A percentile compares a stretch with the other conserved stretches of the same genome.
phyloP scores from a whole-genome alignment of 768 basidiomycete genomes.

The Lactarius hengduanensis region DNA sequence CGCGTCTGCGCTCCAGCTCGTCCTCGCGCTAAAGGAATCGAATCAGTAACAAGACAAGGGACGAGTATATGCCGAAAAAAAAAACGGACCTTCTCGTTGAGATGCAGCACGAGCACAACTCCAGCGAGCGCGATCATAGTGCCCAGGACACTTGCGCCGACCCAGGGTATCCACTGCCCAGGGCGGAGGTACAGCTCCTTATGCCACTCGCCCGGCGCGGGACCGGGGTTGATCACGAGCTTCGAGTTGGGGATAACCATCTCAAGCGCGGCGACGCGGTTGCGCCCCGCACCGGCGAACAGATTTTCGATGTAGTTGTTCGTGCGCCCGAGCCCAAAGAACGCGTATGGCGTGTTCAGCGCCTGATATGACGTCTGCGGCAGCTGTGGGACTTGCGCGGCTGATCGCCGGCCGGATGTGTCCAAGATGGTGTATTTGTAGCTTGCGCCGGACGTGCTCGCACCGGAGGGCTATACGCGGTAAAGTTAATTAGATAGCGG shows the following conservation, averaged over 20 bases:
- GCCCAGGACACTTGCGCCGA: slow-evolving; percentile 81
- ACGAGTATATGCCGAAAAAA: not conserved
- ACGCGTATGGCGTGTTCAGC: slow-evolving; percentile 87
- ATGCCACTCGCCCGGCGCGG: slow-evolving; percentile 66
- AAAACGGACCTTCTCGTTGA: slow-evolving; percentile 83
- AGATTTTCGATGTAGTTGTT: slow-evolving; percentile 99
- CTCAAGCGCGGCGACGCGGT: slow-evolving; percentile 90
- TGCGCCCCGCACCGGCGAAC: slow-evolving; percentile 87
- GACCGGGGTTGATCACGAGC: slow-evolving; percentile 86
- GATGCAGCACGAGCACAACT: slow-evolving; percentile 83
- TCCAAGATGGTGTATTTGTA: slow-evolving; percentile 98
- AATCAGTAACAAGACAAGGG: not conserved
- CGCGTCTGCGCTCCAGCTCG: slow-evolving; percentile 82
- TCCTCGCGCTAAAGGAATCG: slow-evolving; percentile 71
- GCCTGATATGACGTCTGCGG: slow-evolving; percentile 92
- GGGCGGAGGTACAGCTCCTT: slow-evolving; percentile 88
- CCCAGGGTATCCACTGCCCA: slow-evolving; percentile 98
- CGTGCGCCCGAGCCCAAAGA: slow-evolving; percentile 94
- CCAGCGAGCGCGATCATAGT: slow-evolving; percentile 71
- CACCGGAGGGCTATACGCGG: slow-evolving; percentile 75
- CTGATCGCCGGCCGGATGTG: slow-evolving; percentile 81
- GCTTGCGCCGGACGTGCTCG: slow-evolving; percentile 90
- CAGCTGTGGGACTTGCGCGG: slow-evolving; percentile 93
- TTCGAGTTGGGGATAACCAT: slow-evolving; percentile 98
- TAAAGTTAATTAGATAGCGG: too few species aligned